Evolutionary conservation across 495 filamentous ascomycete species (phyloP).

Genomic region (Bacidia rubella): DNA sequence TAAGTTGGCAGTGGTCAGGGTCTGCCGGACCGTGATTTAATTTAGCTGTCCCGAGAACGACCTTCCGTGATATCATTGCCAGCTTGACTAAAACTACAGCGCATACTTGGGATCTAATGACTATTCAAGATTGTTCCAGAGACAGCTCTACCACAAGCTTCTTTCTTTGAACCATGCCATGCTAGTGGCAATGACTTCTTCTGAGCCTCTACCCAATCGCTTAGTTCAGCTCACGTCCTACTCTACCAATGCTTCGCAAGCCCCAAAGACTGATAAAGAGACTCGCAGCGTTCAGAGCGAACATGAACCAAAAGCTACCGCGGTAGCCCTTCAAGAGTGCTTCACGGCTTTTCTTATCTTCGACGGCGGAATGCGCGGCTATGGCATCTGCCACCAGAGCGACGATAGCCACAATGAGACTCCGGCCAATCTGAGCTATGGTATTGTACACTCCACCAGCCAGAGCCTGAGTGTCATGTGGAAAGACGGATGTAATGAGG

Average conservation of each 20-base stretch:
- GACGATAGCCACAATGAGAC: slow-evolving; percentile 37
- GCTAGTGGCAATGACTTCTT: too few relatives aligned
- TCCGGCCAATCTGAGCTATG: slow-evolving; percentile 39
- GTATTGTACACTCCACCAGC: slow-evolving; percentile 50
- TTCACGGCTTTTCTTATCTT: background rate
- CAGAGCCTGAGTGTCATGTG: slow-evolving; percentile 35
- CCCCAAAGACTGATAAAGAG: background rate
- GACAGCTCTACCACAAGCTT: too few relatives aligned
- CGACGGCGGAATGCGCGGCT: background rate
- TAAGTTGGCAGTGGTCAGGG: too few relatives aligned
- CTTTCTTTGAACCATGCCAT: too few relatives aligned
- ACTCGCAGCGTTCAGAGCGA: background rate
- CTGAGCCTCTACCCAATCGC: background rate
- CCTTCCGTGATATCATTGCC: too few relatives aligned
- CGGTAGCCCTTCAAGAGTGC: background rate
- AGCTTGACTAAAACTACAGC: too few relatives aligned
- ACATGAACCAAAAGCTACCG: background rate
- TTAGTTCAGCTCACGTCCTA: background rate
- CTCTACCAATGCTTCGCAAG: background rate
- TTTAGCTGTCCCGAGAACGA: too few relatives aligned
- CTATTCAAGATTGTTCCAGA: too few relatives aligned
- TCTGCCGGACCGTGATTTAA: too few relatives aligned
- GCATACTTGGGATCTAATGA: too few relatives aligned
- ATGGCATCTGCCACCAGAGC: slow-evolving; percentile 31
- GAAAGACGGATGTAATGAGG: slow-evolving; percentile 37